These are phyloP conservation scores for Diaporthe capsici DNA, from an alignment of 2,329 filamentous ascomycete genomes.

Conservation along the genomic window DNA sequence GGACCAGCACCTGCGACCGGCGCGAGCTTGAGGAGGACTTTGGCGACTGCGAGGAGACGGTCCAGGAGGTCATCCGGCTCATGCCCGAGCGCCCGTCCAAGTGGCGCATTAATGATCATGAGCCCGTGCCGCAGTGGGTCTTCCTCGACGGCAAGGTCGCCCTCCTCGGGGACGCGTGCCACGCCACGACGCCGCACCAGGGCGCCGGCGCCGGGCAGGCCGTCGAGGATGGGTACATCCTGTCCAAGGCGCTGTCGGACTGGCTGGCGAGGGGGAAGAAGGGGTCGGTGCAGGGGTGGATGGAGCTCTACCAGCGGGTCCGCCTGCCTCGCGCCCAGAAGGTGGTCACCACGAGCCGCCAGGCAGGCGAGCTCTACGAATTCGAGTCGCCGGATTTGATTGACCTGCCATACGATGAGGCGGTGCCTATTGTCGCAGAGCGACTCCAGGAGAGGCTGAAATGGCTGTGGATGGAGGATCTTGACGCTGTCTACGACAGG, in stretches of 20 bases:
- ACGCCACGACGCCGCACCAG: slow-evolving; percentile 43
- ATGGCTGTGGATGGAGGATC: slow-evolving; percentile 52
- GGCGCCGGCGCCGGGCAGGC: slow-evolving; percentile 43
- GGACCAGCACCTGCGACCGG: slow-evolving; percentile 39
- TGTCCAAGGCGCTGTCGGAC: slow-evolving; percentile 39
- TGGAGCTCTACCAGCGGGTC: slow-evolving; percentile 48
- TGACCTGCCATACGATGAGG: slow-evolving; percentile 53
- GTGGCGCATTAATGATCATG: slow-evolving; percentile 48
- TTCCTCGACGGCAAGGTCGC: slow-evolving; percentile 40
- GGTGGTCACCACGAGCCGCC: slow-evolving; percentile 49
- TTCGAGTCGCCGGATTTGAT: slow-evolving; percentile 52
- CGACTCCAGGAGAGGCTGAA: slow-evolving; percentile 48
- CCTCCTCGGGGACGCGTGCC: slow-evolving; percentile 39
- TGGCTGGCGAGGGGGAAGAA: slow-evolving; percentile 21
- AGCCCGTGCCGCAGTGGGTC: slow-evolving; percentile 44
- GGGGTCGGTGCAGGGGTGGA: slow-evolving; percentile 41
- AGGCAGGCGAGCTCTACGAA: slow-evolving; percentile 49
- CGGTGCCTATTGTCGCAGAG: slow-evolving; percentile 50
- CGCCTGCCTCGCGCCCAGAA: slow-evolving; percentile 50
- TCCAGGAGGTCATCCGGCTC: slow-evolving; percentile 41
- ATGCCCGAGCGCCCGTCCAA: slow-evolving; percentile 43
- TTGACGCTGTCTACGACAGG: slow-evolving; percentile 46
- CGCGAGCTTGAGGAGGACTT: slow-evolving; percentile 42
- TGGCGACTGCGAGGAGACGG: slow-evolving; percentile 41
- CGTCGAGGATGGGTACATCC: slow-evolving; percentile 44